Evolutionary conservation across 345 rosid genomes (phyloP), one percentile per base, ranked within the genome.

Genomic region (Murraya koenigii): DNA sequence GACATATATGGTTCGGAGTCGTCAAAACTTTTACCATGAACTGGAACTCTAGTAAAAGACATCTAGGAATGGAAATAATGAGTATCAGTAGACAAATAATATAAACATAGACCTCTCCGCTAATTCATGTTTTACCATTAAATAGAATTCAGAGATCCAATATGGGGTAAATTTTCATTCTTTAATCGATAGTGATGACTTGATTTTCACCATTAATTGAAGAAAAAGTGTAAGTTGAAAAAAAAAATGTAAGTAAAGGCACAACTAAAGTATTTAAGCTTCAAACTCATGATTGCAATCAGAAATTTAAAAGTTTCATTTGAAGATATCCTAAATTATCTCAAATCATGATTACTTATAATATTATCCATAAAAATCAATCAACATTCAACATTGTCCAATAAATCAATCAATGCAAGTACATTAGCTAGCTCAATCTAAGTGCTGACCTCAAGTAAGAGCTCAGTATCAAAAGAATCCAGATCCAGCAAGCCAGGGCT

Each of bases 401-500:
- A 30, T 15, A 9, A 59, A 0, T 44, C 1, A 44, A 44, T 44
- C 13, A 44, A 0, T 44, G 1, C 17, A 44, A 1, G 5, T 1
- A 44, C 5, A 3, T 44, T 44, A 44, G 1, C 10, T 14, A 72
- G 39, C 6, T n/a, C 25, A 58, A 7, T 25, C 52, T 22, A 1
- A n/a, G 56, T 1, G 41, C 59, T 28, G 20, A 85, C 90, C 88
- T 87, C 87, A 0, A 88, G 78, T 28, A 87, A 79, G n/a, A 89
- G 82, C 84, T 89, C 92, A n/a, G 90, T 89, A 54, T 87, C 90
- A 54, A 87, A 83, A 36, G 92, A 86, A 79, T 89, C 88, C 30
- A 89, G 89, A 89, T 89, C 92, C 74, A 89, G 86, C 80, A 89
- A 76, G 36, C 92, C 89, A 56, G 86, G 83, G 59, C 86, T 85